Conservation (phyloP, 1,284 basidiomycete species). For the Flammula alnicola region DNA sequence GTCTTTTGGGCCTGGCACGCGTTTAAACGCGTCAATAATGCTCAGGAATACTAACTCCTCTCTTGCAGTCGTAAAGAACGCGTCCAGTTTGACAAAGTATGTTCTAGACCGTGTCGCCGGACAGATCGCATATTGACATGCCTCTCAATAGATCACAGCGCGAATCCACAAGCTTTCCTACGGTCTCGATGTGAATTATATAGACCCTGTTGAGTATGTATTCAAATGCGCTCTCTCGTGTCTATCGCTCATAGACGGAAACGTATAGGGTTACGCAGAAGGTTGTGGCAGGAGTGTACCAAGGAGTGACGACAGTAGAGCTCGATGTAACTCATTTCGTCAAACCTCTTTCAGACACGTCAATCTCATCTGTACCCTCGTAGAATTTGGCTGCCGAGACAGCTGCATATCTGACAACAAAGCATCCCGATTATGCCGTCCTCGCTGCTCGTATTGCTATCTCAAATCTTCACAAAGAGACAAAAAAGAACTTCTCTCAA, state of each 20-base stretch:
- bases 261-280: constrained; percentile 82
- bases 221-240: neutral
- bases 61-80: constrained; percentile 75
- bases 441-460: constrained; percentile 98
- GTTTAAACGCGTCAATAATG: constrained; percentile 33
- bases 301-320: constrained; percentile 96
- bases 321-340: constrained; percentile 74
- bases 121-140: constrained; percentile 11
- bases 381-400: constrained; percentile 96
- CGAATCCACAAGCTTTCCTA: constrained; percentile 97
- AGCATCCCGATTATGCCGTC: constrained; percentile 97
- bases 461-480: constrained; percentile 99
- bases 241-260: constrained; percentile 8
- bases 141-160: constrained; percentile 73
- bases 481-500: constrained; percentile 94
- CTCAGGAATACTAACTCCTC: constrained; percentile 25
- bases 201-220: constrained; percentile 91
- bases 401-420: constrained; percentile 95
- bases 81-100: constrained; percentile 86
- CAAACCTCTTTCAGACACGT: neutral
- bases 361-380: constrained; percentile 10
- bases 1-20: no score
- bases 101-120: constrained; percentile 24
- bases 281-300: constrained; percentile 94
- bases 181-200: constrained; percentile 91